Evolutionary conservation across 1,139 yeast genomes (phyloP), one percentile per base, ranked within the genome.

Genomic region (Meyerozyma athensensis): DNA sequence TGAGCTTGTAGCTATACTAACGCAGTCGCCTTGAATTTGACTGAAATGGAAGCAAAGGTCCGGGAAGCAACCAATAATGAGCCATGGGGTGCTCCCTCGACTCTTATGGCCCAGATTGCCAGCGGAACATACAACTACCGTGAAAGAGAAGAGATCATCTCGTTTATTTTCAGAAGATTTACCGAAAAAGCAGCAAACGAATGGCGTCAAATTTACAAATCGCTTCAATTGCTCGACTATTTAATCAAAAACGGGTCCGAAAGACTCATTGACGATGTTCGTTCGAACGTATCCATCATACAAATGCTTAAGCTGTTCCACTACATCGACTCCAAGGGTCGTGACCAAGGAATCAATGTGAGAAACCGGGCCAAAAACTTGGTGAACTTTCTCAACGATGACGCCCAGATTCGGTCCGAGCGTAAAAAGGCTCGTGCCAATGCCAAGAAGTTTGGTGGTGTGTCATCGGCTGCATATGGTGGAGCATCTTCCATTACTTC

Each of bases 81-180:
- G 61, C 98, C 98, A 2, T 92, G 99, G 99, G 98, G 98, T n/a
- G 95, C 97, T 3, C 81, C 95, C 2, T 77, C 94, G 4, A 77
- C 96, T 2, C 66, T 86, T 56, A 92, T 94, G 97, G 85, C 83
- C 44, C 94, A 89, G 56, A 92, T 94, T 51, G 94, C 98, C 5
- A 85, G 89, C 23, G 97, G 96, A 2, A 92, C 98, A 5, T 86
- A 86, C 63, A 86, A 86, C 61, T 85, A 85, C 54, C 67, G 87
- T 46, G 94, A 84, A 52, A 63, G 95, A 43, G 90, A 83, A 53
- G 95, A 84, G 54, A 77, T 84, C 43, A 65, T 80, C 37, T 79
- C 84, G 3, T 80, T 82, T 72, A 71, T 81, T 26, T 80, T 81
- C 56, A 72, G 86, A 53, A 74, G 97, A 45, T 89, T 90, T 63